Percentiles rank a stretch among this genome's conserved stretches.
Conservation (phyloP, 176 grass and related monocot species). For the Puccinellia tenuiflora region DNA sequence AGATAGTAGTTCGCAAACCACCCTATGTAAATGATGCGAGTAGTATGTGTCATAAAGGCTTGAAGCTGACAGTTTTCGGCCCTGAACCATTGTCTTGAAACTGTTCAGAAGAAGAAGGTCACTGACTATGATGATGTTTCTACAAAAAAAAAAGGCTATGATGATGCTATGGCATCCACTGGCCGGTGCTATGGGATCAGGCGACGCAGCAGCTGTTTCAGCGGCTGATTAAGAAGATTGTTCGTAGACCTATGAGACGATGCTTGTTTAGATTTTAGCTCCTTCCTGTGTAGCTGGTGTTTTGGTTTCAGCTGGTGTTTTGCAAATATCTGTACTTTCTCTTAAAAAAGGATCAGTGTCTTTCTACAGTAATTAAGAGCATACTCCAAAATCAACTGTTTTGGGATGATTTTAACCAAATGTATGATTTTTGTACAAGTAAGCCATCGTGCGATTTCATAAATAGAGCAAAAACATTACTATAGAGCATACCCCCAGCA, state of each 20-base stretch:
- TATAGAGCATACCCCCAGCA: too few species aligned
- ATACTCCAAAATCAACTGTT: background rate
- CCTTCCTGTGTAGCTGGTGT: background rate
- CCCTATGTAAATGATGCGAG: background rate
- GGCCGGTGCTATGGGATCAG: background rate
- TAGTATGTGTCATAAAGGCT: background rate
- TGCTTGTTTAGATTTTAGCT: background rate
- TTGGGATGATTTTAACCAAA: background rate
- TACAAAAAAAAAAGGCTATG: background rate
- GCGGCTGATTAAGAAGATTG: background rate
- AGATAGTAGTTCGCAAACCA: slow-evolving; percentile 3
- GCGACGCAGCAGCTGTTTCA: background rate
- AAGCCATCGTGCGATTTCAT: background rate
- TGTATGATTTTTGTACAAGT: background rate
- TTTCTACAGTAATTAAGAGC: background rate
- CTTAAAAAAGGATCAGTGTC: background rate
- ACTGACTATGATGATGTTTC: background rate
- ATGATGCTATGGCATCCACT: background rate
- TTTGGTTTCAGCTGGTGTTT: background rate
- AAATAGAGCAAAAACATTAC: background rate
- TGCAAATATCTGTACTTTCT: background rate
- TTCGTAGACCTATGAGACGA: background rate
- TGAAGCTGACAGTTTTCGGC: background rate
- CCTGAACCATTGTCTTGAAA: background rate
- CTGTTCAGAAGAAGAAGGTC: background rate